A percentile compares a stretch with the other conserved stretches of the same genome.
Conservation (phyloP, 768 basidiomycete species). For the Amanita fuliginea region DNA sequence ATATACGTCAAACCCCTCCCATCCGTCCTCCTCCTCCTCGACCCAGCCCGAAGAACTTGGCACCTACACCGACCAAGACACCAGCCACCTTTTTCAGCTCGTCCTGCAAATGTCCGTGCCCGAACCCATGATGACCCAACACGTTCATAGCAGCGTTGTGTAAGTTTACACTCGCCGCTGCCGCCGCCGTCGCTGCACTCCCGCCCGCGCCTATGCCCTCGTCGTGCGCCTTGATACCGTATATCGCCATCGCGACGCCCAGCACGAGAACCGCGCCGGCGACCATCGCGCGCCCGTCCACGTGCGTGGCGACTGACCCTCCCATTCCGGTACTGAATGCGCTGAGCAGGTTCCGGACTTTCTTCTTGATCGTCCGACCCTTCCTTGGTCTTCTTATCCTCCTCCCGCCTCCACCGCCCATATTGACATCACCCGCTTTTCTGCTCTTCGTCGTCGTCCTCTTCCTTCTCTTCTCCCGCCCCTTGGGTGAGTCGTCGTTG, state of each 20-base stretch:
- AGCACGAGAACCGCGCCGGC: constrained; percentile 60
- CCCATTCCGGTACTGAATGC: not conserved
- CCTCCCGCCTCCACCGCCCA: not conserved
- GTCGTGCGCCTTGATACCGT: constrained; percentile 26
- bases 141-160: constrained; percentile 10
- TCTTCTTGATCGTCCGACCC: constrained; percentile 7
- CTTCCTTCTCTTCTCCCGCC: constrained; percentile 6
- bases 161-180: constrained; percentile 6
- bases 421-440: not conserved
- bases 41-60: constrained; percentile 7
- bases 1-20: constrained; percentile 10
- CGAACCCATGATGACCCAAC: constrained; percentile 11
- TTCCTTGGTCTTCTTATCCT: constrained; percentile 10
- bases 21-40: not conserved
- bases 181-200: not conserved
- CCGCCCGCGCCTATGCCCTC: not conserved
- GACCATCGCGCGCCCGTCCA: constrained; percentile 35
- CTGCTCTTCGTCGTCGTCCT: constrained; percentile 1
- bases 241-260: constrained; percentile 59
- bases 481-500: not conserved
- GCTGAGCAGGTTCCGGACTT: not conserved
- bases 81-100: constrained; percentile 18
- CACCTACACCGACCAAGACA: constrained; percentile 9
- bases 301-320: constrained; percentile 7
- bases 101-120: constrained; percentile 16